Evolutionary conservation across 306 rosid genomes (phyloP).

Genomic region (Arachis hypogaea): DNA sequence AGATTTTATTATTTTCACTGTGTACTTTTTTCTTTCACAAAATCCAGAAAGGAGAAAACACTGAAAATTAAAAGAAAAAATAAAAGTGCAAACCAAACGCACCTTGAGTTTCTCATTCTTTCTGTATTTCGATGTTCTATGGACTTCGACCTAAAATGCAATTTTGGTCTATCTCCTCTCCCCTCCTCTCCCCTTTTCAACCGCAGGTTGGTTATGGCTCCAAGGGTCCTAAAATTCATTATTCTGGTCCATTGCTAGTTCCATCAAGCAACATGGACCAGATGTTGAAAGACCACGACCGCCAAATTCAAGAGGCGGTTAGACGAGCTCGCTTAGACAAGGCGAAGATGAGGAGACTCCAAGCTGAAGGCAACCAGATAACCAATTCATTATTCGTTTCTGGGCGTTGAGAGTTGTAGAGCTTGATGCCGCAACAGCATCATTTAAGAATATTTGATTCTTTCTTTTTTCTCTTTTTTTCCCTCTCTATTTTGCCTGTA

Average conservation of each 20-base stretch:
- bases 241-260: constrained; percentile 93
- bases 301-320: constrained; percentile 94
- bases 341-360: constrained; percentile 80
- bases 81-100: no score
- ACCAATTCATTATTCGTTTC: constrained; percentile 88
- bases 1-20: no score
- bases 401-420: constrained; percentile 68
- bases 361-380: constrained; percentile 79
- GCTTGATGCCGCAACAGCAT: constrained; percentile 42
- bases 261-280: constrained; percentile 97
- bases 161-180: constrained; percentile 16
- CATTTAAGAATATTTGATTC: constrained; percentile 43
- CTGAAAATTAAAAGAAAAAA: no score
- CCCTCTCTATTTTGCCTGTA: constrained; percentile 47
- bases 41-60: no score
- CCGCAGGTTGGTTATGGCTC: constrained; percentile 87
- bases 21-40: no score
- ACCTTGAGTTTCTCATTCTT: background rate
- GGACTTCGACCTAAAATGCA: background rate
- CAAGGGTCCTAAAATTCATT: constrained; percentile 91
- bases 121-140: background rate
- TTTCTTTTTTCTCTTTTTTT: constrained; percentile 21
- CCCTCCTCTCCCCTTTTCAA: background rate
- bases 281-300: constrained; percentile 96
- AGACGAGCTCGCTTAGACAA: constrained; percentile 89